Percentiles rank a stretch among this genome's conserved stretches.
Evolutionary conservation across 192 early-diverging fungal species (phyloP).

Genomic region (Linderina pennispora): DNA sequence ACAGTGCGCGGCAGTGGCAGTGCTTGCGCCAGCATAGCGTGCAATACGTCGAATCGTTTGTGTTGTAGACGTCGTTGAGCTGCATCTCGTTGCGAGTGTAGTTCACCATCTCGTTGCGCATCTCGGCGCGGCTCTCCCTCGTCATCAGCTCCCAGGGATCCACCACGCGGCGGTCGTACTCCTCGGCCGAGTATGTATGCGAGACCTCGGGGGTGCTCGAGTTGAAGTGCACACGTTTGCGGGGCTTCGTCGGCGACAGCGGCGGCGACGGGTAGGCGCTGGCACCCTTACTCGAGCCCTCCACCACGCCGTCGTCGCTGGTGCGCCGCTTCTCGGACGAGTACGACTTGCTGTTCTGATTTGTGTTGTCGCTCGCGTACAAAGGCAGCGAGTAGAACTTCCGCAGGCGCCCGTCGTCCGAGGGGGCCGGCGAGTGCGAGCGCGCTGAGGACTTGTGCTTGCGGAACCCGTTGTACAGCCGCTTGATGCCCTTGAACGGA

Average conservation of each 20-base stretch:
- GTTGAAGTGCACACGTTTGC: conserved; percentile 36
- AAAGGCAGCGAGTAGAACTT: conserved; percentile 42
- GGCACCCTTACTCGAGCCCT: not conserved
- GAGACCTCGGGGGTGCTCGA: conserved; percentile 23
- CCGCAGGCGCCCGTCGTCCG: conserved; percentile 23
- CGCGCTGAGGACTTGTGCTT: conserved; percentile 15
- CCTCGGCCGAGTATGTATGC: conserved; percentile 35
- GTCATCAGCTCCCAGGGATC: conserved; percentile 47
- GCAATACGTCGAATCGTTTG: conserved; percentile 37
- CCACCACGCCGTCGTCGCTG: conserved; percentile 20
- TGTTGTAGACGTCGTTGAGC: conserved; percentile 44
- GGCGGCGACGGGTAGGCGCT: conserved; percentile 7
- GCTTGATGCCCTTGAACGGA: conserved; percentile 44
- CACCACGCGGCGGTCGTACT: conserved; percentile 44
- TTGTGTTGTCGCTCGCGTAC: conserved; percentile 3
- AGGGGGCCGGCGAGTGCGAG: conserved; percentile 4
- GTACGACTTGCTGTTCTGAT: conserved; percentile 14
- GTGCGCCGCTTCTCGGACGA: conserved; percentile 4
- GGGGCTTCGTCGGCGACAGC: conserved; percentile 9
- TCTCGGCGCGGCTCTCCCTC: conserved; percentile 22
- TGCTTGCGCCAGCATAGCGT: conserved; percentile 44
- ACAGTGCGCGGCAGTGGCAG: conserved; percentile 44
- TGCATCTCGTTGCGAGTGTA: conserved; percentile 39
- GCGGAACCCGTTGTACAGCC: conserved; percentile 36
- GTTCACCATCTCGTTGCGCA: conserved; percentile 43